Evolutionary conservation across 108 stramenopile species (phyloP), one percentile per base, ranked within the genome.

Genomic region (Cyclotella atomus): DNA sequence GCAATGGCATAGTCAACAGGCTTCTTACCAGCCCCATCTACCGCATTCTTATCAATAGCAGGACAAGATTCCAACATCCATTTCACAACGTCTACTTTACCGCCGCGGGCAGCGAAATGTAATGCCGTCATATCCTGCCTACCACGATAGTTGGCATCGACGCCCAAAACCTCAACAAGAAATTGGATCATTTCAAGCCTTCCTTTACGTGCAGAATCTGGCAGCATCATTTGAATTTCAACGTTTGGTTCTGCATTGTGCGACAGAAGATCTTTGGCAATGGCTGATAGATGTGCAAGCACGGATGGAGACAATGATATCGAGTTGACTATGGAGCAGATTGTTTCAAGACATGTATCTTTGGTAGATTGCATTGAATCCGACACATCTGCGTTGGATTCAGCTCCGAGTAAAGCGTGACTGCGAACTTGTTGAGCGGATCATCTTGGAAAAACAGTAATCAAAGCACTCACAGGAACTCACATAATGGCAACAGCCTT

Each of bases 61-160:
- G 49, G 47, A 41, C 65, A 27, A 16, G 35, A 12, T 5, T 61
- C 49, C 41, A 88, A 50, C 47, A 90, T 54, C 45, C 55, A 84
- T 30, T 73, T 59, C 9, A 89, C 84, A 53, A 88, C 68, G 3
- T 78, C 71, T 5, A 64, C 43, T 35, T 79, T 83, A 0, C 92
- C 92, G 49, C 85, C 80, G 27, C 92, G 79, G 17, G 89, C 83
- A 1, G 88, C 89, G 85, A 90, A 88, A 29, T 89, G 88, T 41
- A 93, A 70, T 17, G 83, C 66, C 1, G 92, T 93, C 89, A 93
- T 87, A 24, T 86, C 87, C 57, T 93, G 92, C 44, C 92, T 83
- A 52, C 84, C 79, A 10, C 15, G 44, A 29, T 65, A 52, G 59
- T 84, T 87, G 7, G 71, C 68, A 55, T 79, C 63, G 2, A 83